Evolutionary conservation across 139 green algal species (phyloP).

Genomic region (Diplosphaera chodatii): DNA sequence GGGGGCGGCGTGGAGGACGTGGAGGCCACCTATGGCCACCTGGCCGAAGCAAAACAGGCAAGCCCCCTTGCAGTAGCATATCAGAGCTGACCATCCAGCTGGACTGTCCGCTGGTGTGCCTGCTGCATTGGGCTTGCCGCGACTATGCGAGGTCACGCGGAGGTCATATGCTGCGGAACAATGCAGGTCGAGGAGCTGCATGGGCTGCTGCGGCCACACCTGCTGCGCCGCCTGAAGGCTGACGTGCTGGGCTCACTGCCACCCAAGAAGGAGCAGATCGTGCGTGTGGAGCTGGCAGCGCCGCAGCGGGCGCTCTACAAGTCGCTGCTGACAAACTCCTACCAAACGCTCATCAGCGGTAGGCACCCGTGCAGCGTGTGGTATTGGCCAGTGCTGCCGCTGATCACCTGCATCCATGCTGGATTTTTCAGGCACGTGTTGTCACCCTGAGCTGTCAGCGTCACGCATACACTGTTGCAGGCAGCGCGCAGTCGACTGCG

Average conservation of each 20-base stretch:
- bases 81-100: too few relatives aligned
- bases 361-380: too few relatives aligned
- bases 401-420: too few relatives aligned
- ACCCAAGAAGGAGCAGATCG: constrained; percentile 77
- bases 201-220: constrained; percentile 49
- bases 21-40: constrained; percentile 32
- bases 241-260: constrained; percentile 76
- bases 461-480: neutral
- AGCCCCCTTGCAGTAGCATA: too few relatives aligned
- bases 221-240: constrained; percentile 72
- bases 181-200: constrained; percentile 56
- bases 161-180: too few relatives aligned
- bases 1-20: constrained; percentile 43
- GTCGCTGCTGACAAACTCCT: constrained; percentile 40
- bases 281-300: constrained; percentile 53
- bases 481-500: constrained; percentile 14
- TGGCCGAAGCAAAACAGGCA: constrained; percentile 50
- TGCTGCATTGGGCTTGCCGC: too few relatives aligned
- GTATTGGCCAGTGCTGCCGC: too few relatives aligned
- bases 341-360: constrained; percentile 19
- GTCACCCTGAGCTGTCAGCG: too few relatives aligned
- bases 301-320: constrained; percentile 50
- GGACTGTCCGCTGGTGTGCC: too few relatives aligned
- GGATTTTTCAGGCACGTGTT: too few relatives aligned
- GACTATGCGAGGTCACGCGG: too few relatives aligned